Base-by-base conservation (phyloP, 257 asterid species). In the Jacaranda mimosifolia region DNA sequence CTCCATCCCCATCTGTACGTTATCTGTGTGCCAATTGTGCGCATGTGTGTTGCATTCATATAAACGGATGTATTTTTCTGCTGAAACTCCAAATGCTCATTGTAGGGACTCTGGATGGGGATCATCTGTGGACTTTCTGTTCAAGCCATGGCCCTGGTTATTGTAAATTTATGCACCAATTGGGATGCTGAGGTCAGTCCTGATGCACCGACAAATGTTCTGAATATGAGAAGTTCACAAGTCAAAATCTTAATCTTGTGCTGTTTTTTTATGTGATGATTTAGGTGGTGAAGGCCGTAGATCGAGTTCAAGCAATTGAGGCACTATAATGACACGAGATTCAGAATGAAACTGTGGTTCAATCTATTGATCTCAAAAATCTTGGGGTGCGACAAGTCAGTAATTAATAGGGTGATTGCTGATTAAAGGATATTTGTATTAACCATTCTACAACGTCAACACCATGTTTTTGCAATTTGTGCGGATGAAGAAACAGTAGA, bases 101-200 rank as follows among this genome's bases (percentile, higher is more conserved):
- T 70, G 70, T 57, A 90, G 96, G 97, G 96, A 18, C 91, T 90
- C 68, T 92, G 97, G 97, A 83, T 82, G 75, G 94, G 97, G 48
- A 92, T 92, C 75, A 85, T 92, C 32, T 83, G 88, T 66, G 93
- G 88, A 68, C 90, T 89, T 18, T 38, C 68, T 5, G 87, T 92
- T 75, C 96, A 87, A 85, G 81, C 83, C 57, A 78, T 87, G 73
- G 93, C 91, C 9, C 87, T 92, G 49, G 75, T 90, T 43, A 77
- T 77, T 18, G 58, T 92, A 63, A 90, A 89, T 79, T 42, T 90
- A 3, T 75, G 51, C 79, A 89, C 93, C 14, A 77, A 89, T 51
- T 92, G 94, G 96, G 86, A 87, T 60, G 32, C 43, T 43, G 93
- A 89, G 93, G 96, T 88, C 42, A 85, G 86, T 64, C 56, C 18